Percentiles rank a stretch among this genome's conserved stretches.
Evolutionary conservation across 805 yeast genomes (phyloP).

Genomic region (Saturnispora silvae): DNA sequence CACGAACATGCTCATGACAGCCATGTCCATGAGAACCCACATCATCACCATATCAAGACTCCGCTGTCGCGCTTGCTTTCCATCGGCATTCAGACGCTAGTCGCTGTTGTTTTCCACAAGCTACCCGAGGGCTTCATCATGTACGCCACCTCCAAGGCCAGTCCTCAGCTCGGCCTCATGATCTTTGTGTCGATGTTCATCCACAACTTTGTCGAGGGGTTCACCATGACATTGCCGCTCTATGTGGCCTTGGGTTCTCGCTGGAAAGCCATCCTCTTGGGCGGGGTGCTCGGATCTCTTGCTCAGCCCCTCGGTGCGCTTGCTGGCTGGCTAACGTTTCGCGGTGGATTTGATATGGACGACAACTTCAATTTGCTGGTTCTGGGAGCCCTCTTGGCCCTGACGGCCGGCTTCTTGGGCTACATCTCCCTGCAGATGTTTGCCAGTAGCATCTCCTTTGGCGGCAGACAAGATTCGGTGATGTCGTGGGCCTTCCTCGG

Average conservation of each 20-base stretch:
- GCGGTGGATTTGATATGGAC: slow-evolving; percentile 26
- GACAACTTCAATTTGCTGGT: slow-evolving; percentile 31
- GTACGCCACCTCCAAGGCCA: slow-evolving; percentile 62
- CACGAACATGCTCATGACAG: slow-evolving; percentile 5
- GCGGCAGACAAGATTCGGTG: slow-evolving; percentile 56
- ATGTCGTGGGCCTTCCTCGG: slow-evolving; percentile 54
- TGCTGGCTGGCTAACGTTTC: slow-evolving; percentile 45
- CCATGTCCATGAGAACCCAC: slow-evolving; percentile 10
- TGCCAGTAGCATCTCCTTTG: slow-evolving; percentile 70
- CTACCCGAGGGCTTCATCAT: slow-evolving; percentile 93
- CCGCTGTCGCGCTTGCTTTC: slow-evolving; percentile 71
- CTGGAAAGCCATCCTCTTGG: slow-evolving; percentile 49
- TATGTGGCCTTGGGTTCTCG: slow-evolving; percentile 64
- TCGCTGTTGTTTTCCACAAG: slow-evolving; percentile 83
- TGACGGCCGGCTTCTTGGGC: slow-evolving; percentile 76
- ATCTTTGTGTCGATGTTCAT: slow-evolving; percentile 78
- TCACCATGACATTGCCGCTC: slow-evolving; percentile 84
- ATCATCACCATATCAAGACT: slow-evolving; percentile 70
- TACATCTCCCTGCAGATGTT: slow-evolving; percentile 83
- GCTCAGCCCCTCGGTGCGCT: slow-evolving; percentile 89
- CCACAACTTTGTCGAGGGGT: slow-evolving; percentile 91
- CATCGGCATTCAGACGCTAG: slow-evolving; percentile 81
- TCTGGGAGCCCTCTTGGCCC: slow-evolving; percentile 55
- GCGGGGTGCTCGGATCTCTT: slow-evolving; percentile 66
- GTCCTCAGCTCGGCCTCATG: slow-evolving; percentile 61